Evolutionary conservation across 2,329 filamentous ascomycete genomes (phyloP), one percentile per base, ranked within the genome.

Genomic region (Paecilomyces fulvus): DNA sequence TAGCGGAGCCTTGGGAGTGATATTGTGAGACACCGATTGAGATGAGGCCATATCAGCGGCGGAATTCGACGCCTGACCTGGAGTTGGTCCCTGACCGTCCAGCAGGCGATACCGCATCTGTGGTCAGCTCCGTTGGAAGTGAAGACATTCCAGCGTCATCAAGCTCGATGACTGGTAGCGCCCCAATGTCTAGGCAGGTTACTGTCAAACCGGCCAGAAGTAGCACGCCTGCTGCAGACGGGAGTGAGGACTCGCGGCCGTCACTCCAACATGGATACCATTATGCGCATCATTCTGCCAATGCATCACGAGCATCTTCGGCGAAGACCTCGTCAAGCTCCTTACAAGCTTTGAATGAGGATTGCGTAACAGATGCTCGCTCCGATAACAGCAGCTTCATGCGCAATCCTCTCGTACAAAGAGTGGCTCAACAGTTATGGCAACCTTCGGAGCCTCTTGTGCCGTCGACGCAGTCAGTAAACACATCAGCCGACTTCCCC

Each of bases 291-390:
- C 66, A 71, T 56, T 70, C 68, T 37, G 68, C 70, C 21, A 70
- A 63, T 51, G 62, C 68, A 33, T 73, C 73, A 8, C 62, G 66
- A 50, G 64, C 64, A 3, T 65, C 68, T 28, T 75, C 74, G 30
- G 69, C 67, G 37, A 72, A 72, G 52, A 74, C 73, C 6, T 75
- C 74, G 17, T 73, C 73, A 25, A 75, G 73, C 57, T 76, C 74
- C 8, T 62, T 76, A 20, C 72, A 73, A 54, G 70, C 71, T n/a
- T 63, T 74, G 53, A 72, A 73, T 54, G 72, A 74, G 58, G 65
- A 71, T 55, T 64, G 57, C 12, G 70, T 73, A 31, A 67, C 71
- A 30, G 70, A 72, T 63, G 66, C 64, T 54, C 69, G 70, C 52
- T 68, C 69, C 50, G 70, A 73, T 56, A 63, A 61, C 49, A 61